Evolutionary conservation across 2,329 filamentous ascomycete genomes (phyloP).

Genomic region (Knufia fluminis): DNA sequence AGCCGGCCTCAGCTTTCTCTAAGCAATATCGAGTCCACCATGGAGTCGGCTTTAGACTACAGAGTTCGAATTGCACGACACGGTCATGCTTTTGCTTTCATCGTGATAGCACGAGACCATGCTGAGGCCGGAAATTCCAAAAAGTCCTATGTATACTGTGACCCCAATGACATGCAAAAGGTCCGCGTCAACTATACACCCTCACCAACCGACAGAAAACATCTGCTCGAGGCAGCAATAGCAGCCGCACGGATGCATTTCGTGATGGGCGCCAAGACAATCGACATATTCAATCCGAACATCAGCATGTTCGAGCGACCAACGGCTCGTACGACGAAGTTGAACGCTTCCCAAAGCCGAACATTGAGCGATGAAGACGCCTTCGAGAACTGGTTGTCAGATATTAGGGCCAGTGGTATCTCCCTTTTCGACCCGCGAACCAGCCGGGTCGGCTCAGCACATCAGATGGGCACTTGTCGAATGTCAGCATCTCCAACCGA

Average conservation of each 20-base stretch:
- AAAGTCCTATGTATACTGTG: conserved; percentile 50
- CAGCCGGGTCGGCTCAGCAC: conserved; percentile 31
- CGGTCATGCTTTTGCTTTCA: conserved; percentile 61
- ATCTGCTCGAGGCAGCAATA: conserved; percentile 62
- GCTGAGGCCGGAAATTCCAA: conserved; percentile 50
- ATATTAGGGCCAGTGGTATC: conserved; percentile 39
- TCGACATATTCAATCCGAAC: conserved; percentile 56
- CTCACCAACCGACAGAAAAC: conserved; percentile 61
- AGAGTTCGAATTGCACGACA: conserved; percentile 63
- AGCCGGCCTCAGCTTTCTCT: conserved; percentile 54
- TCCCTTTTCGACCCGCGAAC: conserved; percentile 32
- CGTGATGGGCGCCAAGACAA: conserved; percentile 69
- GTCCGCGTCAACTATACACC: conserved; percentile 61
- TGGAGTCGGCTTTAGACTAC: conserved; percentile 51
- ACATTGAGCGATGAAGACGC: conserved; percentile 37
- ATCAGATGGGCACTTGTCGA: conserved; percentile 44
- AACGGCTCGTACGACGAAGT: background rate
- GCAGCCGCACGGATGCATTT: conserved; percentile 69
- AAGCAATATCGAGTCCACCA: background rate
- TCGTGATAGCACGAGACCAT: conserved; percentile 65
- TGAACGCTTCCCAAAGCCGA: background rate
- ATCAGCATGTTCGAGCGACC: conserved; percentile 53
- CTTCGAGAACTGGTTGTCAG: conserved; percentile 47
- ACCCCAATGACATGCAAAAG: conserved; percentile 62
- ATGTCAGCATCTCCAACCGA: conserved; percentile 35